A percentile compares a stretch with the other conserved stretches of the same genome.
phyloP scores from a whole-genome alignment of 495 filamentous ascomycete species.

The Xylaria intraflava region DNA sequence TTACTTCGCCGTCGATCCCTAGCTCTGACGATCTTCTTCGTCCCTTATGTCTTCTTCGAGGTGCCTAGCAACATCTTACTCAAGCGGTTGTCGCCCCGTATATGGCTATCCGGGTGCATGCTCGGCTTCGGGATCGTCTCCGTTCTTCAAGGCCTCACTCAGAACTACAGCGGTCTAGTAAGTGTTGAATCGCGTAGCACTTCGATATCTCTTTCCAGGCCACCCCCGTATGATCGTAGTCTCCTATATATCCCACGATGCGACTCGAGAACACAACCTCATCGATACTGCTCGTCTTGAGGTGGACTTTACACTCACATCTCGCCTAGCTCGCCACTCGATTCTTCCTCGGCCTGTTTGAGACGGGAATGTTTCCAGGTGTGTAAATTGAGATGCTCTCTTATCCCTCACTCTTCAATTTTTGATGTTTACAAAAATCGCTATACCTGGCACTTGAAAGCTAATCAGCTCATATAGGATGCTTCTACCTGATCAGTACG shows the following conservation, averaged over 20 bases:
- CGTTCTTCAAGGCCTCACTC: constrained; percentile 70
- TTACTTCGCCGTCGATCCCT: background rate
- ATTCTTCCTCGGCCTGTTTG: constrained; percentile 83
- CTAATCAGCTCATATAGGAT: constrained; percentile 38
- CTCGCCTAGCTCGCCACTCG: constrained; percentile 55
- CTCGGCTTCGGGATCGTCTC: constrained; percentile 74
- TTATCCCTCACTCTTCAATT: constrained; percentile 25
- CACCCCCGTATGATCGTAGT: too few species aligned
- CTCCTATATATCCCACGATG: too few species aligned
- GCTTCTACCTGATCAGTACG: constrained; percentile 61
- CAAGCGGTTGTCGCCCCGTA: constrained; percentile 70
- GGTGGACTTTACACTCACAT: background rate
- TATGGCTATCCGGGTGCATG: constrained; percentile 81
- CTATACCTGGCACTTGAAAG: background rate
- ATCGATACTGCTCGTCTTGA: background rate
- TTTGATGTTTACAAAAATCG: too few species aligned
- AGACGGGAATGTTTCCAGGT: constrained; percentile 84
- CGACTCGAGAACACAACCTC: background rate
- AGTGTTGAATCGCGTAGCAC: background rate
- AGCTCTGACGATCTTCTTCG: constrained; percentile 83
- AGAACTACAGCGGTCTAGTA: constrained; percentile 65
- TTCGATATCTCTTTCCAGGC: too few species aligned
- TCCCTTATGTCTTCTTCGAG: constrained; percentile 81
- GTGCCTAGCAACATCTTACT: constrained; percentile 87
- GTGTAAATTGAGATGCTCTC: constrained; percentile 12